phyloP scores from a whole-genome alignment of 1,139 yeast species.

The Kodamaea ohmeri region DNA sequence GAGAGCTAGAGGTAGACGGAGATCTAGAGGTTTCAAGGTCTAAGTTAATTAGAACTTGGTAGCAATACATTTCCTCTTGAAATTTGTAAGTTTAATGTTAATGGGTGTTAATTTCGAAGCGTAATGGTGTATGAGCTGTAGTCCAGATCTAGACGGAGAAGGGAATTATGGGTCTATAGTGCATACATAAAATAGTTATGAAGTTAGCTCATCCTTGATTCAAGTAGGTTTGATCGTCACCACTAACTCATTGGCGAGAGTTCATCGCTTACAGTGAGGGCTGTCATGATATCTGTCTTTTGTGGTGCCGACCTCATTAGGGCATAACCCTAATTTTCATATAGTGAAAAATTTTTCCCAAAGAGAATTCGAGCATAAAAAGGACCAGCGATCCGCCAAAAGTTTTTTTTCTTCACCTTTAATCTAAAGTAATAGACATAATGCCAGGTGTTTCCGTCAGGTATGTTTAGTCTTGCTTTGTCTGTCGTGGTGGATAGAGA shows the following conservation, averaged over 20 bases:
- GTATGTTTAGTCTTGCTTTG: constrained; percentile 50
- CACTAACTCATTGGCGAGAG: no score
- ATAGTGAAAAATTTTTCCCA: constrained; percentile 2
- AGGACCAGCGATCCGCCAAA: constrained; percentile 8
- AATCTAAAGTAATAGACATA: constrained; percentile 36
- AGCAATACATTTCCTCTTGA: background rate
- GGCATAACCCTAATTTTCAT: constrained; percentile 9
- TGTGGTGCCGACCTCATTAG: constrained; percentile 6
- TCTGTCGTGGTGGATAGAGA: constrained; percentile 36
- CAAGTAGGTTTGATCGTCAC: no score
- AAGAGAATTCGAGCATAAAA: constrained; percentile 8
- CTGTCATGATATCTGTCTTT: no score
- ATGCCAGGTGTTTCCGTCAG: constrained; percentile 99
- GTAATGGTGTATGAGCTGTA: no score
- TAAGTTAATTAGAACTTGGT: constrained; percentile 39
- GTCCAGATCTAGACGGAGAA: no score
- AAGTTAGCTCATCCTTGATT: no score
- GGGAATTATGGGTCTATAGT: no score
- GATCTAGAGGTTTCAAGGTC: constrained; percentile 99
- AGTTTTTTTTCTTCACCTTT: constrained; percentile 17
- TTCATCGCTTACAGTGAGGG: no score
- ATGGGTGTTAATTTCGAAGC: background rate
- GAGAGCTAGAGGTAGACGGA: constrained; percentile 99
- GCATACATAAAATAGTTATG: no score
- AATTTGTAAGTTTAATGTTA: background rate